These are phyloP conservation scores for Diddensiella santjacobensis DNA, from an alignment of 805 yeast species.

Conservation along the genomic window DNA sequence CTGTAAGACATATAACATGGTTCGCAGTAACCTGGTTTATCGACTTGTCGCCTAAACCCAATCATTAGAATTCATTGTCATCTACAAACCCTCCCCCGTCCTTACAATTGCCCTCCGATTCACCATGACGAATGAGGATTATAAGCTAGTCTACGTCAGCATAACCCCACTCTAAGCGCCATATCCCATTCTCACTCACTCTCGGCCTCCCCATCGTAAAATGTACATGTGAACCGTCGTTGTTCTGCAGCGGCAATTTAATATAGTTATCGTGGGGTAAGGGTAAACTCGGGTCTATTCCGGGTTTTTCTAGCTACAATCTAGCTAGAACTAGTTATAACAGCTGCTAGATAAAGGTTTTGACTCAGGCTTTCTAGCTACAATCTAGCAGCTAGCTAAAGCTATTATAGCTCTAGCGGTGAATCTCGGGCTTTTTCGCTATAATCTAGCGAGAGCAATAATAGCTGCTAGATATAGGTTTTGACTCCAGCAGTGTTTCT, in stretches of 20 bases:
- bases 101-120: constrained; percentile 75
- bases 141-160: constrained; percentile 47
- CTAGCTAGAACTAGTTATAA: no score
- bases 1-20: constrained; percentile 73
- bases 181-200: constrained; percentile 29
- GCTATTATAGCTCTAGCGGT: no score
- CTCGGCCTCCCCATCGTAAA: constrained; percentile 41
- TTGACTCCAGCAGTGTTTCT: no score
- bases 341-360: no score
- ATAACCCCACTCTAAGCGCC: not conserved
- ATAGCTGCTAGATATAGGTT: not conserved
- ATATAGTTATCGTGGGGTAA: not conserved
- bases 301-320: not conserved
- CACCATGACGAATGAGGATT: constrained; percentile 84
- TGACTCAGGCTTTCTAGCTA: no score
- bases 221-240: no score
- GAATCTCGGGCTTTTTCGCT: no score
- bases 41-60: constrained; percentile 53
- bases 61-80: not conserved
- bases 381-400: no score
- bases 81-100: not conserved
- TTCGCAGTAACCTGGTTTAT: constrained; percentile 78
- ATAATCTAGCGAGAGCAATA: not conserved
- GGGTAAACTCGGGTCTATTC: not conserved
- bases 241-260: not conserved